Percentiles rank a stretch among this genome's conserved stretches.
Evolutionary conservation across 371 early-diverging fungal species (phyloP).

Genomic region (Dichotomocladium elegans): DNA sequence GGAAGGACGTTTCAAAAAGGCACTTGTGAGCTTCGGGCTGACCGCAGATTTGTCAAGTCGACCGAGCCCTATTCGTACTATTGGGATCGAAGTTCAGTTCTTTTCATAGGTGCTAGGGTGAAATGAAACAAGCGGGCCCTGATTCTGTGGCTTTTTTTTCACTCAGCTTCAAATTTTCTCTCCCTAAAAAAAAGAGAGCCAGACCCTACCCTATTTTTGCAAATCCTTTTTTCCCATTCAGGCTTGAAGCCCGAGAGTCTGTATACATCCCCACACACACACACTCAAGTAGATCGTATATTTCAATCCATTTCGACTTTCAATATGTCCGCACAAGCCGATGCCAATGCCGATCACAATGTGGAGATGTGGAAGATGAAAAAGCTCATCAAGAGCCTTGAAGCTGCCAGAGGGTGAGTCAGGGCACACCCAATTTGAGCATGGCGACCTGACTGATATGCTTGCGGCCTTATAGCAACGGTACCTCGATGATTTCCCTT

Average conservation of each 20-base stretch:
- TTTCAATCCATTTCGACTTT: no score
- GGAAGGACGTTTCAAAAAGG: conserved; percentile 63
- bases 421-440: background rate
- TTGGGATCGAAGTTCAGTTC: conserved; percentile 65
- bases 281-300: no score
- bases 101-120: conserved; percentile 40
- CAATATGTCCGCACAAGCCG: conserved; percentile 12
- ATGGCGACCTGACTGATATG: background rate
- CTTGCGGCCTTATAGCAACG: conserved; percentile 65
- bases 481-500: conserved; percentile 99
- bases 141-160: no score
- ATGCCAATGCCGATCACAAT: conserved; percentile 59
- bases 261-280: background rate
- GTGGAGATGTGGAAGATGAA: conserved; percentile 97
- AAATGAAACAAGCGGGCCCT: background rate
- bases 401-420: conserved; percentile 92
- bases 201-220: no score
- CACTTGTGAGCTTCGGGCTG: conserved; percentile 58
- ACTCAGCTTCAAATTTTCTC: background rate
- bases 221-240: no score
- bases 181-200: no score
- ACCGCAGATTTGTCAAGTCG: conserved; percentile 46
- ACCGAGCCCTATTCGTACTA: conserved; percentile 50
- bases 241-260: no score
- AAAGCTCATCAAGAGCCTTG: conserved; percentile 94